Conservation (phyloP, 1,139 yeast genomes). For the Yamadazyma buinensis region DNA sequence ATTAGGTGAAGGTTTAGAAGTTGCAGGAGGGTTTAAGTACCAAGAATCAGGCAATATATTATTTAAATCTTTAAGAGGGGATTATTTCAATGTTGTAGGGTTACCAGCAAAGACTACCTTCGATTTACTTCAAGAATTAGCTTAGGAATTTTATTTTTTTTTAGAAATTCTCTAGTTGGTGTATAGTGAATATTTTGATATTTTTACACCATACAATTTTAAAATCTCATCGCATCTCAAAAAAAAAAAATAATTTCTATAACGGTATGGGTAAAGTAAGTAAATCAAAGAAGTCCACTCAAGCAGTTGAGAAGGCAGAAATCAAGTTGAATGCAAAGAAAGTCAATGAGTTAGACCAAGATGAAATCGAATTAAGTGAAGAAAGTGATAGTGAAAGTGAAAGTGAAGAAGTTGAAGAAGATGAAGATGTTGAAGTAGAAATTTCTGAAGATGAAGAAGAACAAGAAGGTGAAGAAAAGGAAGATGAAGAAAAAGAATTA, state of each 20-base stretch:
- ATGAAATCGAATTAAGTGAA: conserved; percentile 17
- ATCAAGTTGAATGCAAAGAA: conserved; percentile 16
- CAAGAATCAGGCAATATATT: conserved; percentile 71
- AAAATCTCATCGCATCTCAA: conserved; percentile 11
- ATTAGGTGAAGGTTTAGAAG: conserved; percentile 70
- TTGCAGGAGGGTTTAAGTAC: conserved; percentile 91
- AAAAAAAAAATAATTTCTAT: conserved; percentile 6
- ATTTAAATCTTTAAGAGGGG: conserved; percentile 66
- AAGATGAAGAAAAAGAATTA: conserved; percentile 13
- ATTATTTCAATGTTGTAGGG: conserved; percentile 86
- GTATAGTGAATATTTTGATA: too few species aligned
- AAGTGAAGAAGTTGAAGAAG: conserved; percentile 17
- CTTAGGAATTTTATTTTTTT: too few species aligned
- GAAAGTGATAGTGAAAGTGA: conserved; percentile 14
- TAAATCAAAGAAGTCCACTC: conserved; percentile 4
- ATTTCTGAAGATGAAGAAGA: conserved; percentile 14
- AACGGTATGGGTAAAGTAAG: conserved; percentile 5
- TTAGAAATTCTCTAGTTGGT: too few species aligned
- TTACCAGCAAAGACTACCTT: conserved; percentile 63
- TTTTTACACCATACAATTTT: too few species aligned
- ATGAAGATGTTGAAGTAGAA: conserved; percentile 18
- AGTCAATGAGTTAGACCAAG: conserved; percentile 21
- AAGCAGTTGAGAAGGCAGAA: conserved; percentile 8
- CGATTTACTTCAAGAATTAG: conserved; percentile 15
- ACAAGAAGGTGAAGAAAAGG: conserved; percentile 20